These are phyloP conservation scores for Whalleya microplaca DNA, from an alignment of 2,329 filamentous ascomycete genomes.

Conservation along the genomic window DNA sequence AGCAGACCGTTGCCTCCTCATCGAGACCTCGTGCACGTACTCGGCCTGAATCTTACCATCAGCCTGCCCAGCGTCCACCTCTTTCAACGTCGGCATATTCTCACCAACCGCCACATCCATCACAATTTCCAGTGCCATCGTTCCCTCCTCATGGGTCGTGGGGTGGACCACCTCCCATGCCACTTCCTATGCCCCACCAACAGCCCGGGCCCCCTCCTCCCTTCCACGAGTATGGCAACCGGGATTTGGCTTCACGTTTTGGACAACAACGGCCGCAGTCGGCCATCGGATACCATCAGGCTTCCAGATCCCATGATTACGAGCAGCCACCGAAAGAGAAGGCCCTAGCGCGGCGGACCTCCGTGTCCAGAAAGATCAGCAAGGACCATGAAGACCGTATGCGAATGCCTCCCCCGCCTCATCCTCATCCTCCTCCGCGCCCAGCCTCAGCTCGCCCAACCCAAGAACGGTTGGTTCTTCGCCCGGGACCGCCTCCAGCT, in stretches of 20 bases:
- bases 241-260: conserved; percentile 35
- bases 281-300: conserved; percentile 44
- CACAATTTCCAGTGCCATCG: conserved; percentile 34
- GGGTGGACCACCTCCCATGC: conserved; percentile 17
- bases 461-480: conserved; percentile 37
- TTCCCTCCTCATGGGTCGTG: conserved; percentile 29
- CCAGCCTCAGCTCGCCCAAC: conserved; percentile 41
- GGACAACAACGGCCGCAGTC: conserved; percentile 40
- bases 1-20: conserved; percentile 35
- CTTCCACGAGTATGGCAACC: conserved; percentile 21
- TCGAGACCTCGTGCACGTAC: conserved; percentile 47
- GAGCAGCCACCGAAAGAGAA: conserved; percentile 45
- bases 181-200: conserved; percentile 25
- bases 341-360: conserved; percentile 46
- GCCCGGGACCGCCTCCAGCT: conserved; percentile 33
- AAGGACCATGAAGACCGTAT: conserved; percentile 49
- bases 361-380: conserved; percentile 41
- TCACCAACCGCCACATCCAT: conserved; percentile 34
- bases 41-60: conserved; percentile 44
- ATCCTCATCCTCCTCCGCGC: conserved; percentile 38
- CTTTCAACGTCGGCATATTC: conserved; percentile 42
- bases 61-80: conserved; percentile 44
- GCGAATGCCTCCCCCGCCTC: conserved; percentile 49
- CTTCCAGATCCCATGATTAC: conserved; percentile 46
- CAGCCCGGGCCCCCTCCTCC: conserved; percentile 18